Evolutionary conservation across 805 yeast genomes (phyloP), one percentile per base, ranked within the genome.

Genomic region (Candida maesae): DNA sequence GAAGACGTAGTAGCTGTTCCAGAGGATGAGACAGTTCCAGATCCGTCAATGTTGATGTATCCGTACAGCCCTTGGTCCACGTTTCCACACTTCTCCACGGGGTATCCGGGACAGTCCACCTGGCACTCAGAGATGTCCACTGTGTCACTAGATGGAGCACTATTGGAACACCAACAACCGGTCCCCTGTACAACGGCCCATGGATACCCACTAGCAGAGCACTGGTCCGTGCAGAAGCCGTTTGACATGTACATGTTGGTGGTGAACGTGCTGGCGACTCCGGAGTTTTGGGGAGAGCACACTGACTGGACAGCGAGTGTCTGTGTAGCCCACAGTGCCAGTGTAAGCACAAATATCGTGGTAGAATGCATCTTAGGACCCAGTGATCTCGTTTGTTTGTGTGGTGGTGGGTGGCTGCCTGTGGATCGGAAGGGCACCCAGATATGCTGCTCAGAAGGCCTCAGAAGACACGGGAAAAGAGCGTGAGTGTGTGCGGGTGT

Each of bases 141-240:
- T 0, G 79, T 66, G 14, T 56, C 49, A 1, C 53, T 64, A n/a
- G n/a, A n/a, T 0, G 87, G 86, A 16, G 70, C 58, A 8, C 52
- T 46, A 51, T 79, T 69, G 6, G 84, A 69, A 55, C 88, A 81
- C 81, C 83, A 81, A 57, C 88, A 81, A 34, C 63, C 28, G 28
- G 61, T 46, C n/a, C 65, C 68, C 48, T 66, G 78, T 27, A 80
- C 59, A 30, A 81, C 69, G 14, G 78, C 87, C 43, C 68, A 76
- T 9, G 76, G 67, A 46, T 64, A 71, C 7, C 73, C 74, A 2
- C 41, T 14, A 4, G 36, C 19, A 4, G 12, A 4, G 53, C 87
- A 81, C 16, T 63, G 57, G 33, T 61, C 66, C 3, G 66, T 51
- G 54, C 88, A 81, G 10, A 52, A 55, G 3, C 88, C 88, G 48